phyloP scores from a whole-genome alignment of 2,329 filamentous ascomycete species.

The Bipolaris victoriae region DNA sequence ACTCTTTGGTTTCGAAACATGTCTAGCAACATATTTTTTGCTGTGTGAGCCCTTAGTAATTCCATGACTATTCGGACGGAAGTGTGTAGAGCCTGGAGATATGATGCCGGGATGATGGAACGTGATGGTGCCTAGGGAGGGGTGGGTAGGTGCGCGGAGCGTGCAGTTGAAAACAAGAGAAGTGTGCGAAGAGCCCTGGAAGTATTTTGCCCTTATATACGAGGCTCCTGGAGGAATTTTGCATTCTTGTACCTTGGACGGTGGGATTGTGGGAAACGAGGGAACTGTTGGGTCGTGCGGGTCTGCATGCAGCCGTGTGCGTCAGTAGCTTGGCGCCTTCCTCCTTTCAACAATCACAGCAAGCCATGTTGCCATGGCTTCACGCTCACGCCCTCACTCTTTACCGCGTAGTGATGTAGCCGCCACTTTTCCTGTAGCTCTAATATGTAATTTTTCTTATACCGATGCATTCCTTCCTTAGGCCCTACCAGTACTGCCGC shows the following conservation, averaged over 20 bases:
- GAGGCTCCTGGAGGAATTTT: constrained; percentile 2
- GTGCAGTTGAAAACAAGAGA: background rate
- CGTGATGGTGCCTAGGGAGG: too few relatives aligned
- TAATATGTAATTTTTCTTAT: constrained; percentile 35
- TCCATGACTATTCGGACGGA: background rate
- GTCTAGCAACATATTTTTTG: background rate
- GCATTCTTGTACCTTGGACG: background rate
- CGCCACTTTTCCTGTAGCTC: constrained; percentile 15
- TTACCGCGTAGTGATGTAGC: constrained; percentile 26
- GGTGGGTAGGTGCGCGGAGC: background rate
- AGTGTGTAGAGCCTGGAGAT: background rate
- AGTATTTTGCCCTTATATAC: background rate
- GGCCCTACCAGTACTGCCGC: constrained; percentile 3
- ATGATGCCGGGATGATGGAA: background rate
- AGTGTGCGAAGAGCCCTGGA: too few relatives aligned
- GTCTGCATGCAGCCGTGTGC: constrained; percentile 24
- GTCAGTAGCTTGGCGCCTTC: constrained; percentile 31
- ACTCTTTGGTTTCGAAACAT: constrained; percentile 4
- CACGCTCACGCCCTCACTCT: constrained; percentile 4
- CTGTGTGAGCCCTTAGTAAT: background rate
- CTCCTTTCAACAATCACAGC: constrained; percentile 13
- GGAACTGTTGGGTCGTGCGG: constrained; percentile 26
- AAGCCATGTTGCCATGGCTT: constrained; percentile 19
- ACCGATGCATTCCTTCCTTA: constrained; percentile 28
- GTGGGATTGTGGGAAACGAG: constrained; percentile 6